Conservation (phyloP, 345 rosid genomes). For the Pugionium dolabratum region DNA sequence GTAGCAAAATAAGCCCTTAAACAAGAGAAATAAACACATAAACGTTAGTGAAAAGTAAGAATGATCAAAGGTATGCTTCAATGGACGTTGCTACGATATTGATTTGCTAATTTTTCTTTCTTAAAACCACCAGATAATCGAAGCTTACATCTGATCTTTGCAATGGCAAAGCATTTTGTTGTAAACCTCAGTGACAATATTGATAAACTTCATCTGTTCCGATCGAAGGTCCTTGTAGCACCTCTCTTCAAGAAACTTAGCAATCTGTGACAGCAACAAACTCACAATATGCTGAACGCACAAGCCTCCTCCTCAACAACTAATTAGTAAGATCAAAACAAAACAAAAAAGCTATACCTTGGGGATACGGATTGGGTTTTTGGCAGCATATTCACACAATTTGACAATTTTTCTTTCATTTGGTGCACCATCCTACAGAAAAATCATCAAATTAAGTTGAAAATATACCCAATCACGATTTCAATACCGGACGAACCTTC, state of each 20-base stretch:
- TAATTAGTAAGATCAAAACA: too few species aligned
- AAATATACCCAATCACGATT: not conserved
- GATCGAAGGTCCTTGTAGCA: constrained; percentile 82
- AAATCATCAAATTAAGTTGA: constrained; percentile 13
- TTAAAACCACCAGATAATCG: too few species aligned
- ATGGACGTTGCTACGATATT: too few species aligned
- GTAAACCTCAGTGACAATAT: constrained; percentile 67
- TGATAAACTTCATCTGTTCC: constrained; percentile 66
- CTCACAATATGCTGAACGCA: not conserved
- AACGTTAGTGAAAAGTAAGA: constrained; percentile 19
- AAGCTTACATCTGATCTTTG: constrained; percentile 80
- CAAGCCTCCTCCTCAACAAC: constrained; percentile 1
- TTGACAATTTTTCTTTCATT: constrained; percentile 85
- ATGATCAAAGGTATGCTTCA: not conserved
- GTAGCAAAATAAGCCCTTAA: constrained; percentile 80
- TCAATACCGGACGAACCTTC: not conserved
- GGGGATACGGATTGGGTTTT: constrained; percentile 84
- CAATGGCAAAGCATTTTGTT: constrained; percentile 75
- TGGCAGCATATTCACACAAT: constrained; percentile 92
- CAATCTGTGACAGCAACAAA: constrained; percentile 58
- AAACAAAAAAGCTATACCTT: constrained; percentile 50
- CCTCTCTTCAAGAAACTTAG: constrained; percentile 87
- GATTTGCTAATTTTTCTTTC: not conserved
- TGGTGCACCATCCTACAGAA: constrained; percentile 61
- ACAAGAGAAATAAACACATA: constrained; percentile 8